Evolutionary conservation across 2,329 filamentous ascomycete genomes (phyloP), one percentile per base, ranked within the genome.

Genomic region (Venturia asperata): DNA sequence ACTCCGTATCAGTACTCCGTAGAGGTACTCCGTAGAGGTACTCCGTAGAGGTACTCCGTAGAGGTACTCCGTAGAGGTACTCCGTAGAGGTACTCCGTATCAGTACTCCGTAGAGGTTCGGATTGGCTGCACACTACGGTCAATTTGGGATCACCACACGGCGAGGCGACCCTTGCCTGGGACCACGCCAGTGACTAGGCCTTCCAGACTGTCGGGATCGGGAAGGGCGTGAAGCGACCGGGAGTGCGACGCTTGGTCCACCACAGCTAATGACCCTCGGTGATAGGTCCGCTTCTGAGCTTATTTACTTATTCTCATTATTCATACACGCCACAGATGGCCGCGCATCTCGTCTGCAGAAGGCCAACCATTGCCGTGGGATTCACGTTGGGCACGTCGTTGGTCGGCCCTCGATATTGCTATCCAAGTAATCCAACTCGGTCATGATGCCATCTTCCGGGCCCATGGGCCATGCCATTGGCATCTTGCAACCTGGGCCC

Each of bases 311-410:
- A 0, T 55, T 55, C 34, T 55, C 43, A 34, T 63, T 52, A 55
- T 63, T 63, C 62, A 63, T 43, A 55, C 42, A 10, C 43, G 27
- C 43, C 37, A 42, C 41, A 49, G 62, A 55, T 63, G 55, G 62
- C 62, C 43, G 62, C 47, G 62, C 52, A 58, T 58, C 52, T 37
- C 52, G 52, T 58, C 30, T 58, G 52, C 30, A 37, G 27, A 61
- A 42, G 60, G 19, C 60, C 45, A 61, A 61, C 60, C 60, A 61
- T 30, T 27, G 42, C 42, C 3, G 37, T 45, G 60, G 60, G 60
- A 43, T 61, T 45, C 24, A 43, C 42, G 1, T 37, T 58, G 13
- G 15, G 37, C 2, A n/a, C 15, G 2, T 17, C 27, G 21, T 37
- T 58, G 27, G 49, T 58, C 52, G 30, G 37, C 37, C 11, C 17